phyloP scores from a whole-genome alignment of 1,284 basidiomycete species.

The Agroathelia rolfsii region DNA sequence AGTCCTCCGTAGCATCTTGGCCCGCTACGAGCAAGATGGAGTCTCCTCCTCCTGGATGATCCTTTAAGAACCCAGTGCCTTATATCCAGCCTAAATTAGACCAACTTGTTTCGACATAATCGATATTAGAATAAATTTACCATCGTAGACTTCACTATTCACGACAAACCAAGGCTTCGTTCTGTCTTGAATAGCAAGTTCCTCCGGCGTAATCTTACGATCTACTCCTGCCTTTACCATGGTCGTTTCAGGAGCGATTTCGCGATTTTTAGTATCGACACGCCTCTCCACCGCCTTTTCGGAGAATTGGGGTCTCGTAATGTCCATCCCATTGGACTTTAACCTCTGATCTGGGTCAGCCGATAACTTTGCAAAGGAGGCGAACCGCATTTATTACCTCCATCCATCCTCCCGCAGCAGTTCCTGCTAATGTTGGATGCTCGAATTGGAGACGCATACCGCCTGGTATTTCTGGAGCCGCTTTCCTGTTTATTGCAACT shows the following conservation, averaged over 20 bases:
- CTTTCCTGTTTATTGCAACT: slow-evolving; percentile 38
- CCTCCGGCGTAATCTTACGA: slow-evolving; percentile 35
- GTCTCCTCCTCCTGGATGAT: slow-evolving; percentile 57
- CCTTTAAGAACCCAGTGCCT: slow-evolving; percentile 41
- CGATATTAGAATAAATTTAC: background rate
- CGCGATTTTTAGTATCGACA: slow-evolving; percentile 2
- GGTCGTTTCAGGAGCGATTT: slow-evolving; percentile 19
- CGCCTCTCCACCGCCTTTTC: slow-evolving; percentile 1
- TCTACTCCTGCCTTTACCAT: slow-evolving; percentile 32
- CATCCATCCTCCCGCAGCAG: slow-evolving; percentile 54
- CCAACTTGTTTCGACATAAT: background rate
- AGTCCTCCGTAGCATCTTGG: slow-evolving; percentile 57
- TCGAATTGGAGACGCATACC: slow-evolving; percentile 46
- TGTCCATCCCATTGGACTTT: slow-evolving; percentile 37
- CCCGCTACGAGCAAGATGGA: slow-evolving; percentile 52
- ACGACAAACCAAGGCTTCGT: slow-evolving; percentile 55
- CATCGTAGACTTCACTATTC: slow-evolving; percentile 38
- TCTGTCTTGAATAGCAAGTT: slow-evolving; percentile 33
- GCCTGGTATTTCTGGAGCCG: too few relatives aligned
- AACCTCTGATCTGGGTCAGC: slow-evolving; percentile 31
- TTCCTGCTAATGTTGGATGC: slow-evolving; percentile 50
- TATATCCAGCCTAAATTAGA: slow-evolving; percentile 38
- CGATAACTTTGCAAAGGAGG: too few relatives aligned
- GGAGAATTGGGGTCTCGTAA: slow-evolving; percentile 33
- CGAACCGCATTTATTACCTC: slow-evolving; percentile 22